Base-by-base conservation (phyloP, 805 yeast genomes). In the Wickerhamomyces rabaulensis region DNA sequence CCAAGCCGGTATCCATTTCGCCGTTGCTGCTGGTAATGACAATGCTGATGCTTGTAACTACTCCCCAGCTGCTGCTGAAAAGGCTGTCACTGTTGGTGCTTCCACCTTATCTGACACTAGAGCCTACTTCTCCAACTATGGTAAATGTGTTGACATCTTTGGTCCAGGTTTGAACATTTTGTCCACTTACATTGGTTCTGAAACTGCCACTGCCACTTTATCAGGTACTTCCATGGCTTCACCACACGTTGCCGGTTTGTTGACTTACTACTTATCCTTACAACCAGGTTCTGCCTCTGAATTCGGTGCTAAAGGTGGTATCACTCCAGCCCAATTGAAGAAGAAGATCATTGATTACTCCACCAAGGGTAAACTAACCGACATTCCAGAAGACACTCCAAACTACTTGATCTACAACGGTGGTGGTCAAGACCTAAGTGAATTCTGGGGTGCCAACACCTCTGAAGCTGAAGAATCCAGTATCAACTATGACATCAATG, bases 191-290 rank as follows among this genome's bases (percentile, higher is more conserved):
- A 86, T 83, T 64, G 94, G 95, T 39, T 81, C 89, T 4, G 74
- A 76, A 44, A 68, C 79, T 45, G 87, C 90, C 39, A 84, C 92
- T 55, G 90, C 94, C 40, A 79, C 87, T 36, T 74, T 87, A 64
- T 86, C 96, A 35, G 99, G 99, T 69, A 92, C 97, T 10, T 92
- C 98, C 15, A 92, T 92, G 99, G 97, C 98, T 20, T 86, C 97
- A 35, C 98, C 99, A 40, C 97, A 90, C 63, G 91, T 91, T 56
- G 84, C 90, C 50, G 99, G 99, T 57, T 75, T 92, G 65, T 80
- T 90, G 61, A 79, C 96, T 9, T 92, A 92, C 76, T 92, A 80
- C 71, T 73, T 91, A 64, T 84, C 96, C 7, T 78, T 90, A 67
- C 88, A 86, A 70, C 95, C 96, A 55, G 84, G 78, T 40, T 65